A percentile compares a stretch with the other conserved stretches of the same genome.
phyloP scores from a whole-genome alignment of 306 rosid genomes.

The Castanea mollissima region DNA sequence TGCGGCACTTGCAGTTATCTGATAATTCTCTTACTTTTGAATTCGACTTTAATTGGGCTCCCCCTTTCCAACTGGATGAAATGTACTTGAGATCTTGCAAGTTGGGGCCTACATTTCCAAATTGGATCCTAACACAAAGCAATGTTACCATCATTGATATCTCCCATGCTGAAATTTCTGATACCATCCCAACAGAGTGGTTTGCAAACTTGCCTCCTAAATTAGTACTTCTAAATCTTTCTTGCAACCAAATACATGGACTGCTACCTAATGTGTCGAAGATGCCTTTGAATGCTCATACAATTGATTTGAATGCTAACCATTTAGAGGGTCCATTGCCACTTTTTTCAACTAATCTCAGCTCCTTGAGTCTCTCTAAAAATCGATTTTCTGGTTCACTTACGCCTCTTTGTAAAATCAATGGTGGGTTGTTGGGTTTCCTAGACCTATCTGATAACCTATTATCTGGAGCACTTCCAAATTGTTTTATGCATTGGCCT shows the following conservation, averaged over 20 bases:
- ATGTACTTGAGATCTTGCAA: neutral
- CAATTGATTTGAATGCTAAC: constrained; percentile 29
- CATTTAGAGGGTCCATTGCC: constrained; percentile 15
- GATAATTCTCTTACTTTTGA: neutral
- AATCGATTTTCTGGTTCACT: neutral
- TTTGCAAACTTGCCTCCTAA: no score
- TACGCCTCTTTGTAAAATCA: neutral
- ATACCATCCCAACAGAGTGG: no score
- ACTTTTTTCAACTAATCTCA: neutral
- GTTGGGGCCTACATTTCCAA: constrained; percentile 12
- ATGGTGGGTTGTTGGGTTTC: neutral
- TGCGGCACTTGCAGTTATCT: neutral
- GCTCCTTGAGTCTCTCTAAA: neutral
- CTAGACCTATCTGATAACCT: neutral
- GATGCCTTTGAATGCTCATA: neutral
- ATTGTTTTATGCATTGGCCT: neutral
- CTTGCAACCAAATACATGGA: constrained; percentile 24
- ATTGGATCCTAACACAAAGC: constrained; percentile 6
- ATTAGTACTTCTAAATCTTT: constrained; percentile 17
- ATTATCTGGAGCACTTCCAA: neutral
- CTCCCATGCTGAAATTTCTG: neutral
- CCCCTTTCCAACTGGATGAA: neutral
- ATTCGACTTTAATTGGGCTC: neutral
- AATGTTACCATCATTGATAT: fast-evolving
- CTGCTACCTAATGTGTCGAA: neutral